Evolutionary conservation across 805 yeast genomes (phyloP).

Genomic region (Yarrowia sp.): DNA sequence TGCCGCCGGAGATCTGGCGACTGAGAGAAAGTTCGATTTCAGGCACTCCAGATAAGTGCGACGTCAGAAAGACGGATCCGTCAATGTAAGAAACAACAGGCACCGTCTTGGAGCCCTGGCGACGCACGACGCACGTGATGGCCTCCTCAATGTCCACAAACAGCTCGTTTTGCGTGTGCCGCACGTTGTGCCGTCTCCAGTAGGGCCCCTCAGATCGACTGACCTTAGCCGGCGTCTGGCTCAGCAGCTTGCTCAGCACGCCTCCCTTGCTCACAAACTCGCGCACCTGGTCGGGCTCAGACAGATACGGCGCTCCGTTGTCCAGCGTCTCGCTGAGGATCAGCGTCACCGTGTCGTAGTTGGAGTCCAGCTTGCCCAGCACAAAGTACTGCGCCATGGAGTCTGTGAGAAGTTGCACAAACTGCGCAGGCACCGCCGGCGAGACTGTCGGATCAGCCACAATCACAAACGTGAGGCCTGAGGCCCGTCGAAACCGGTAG

Average conservation of each 20-base stretch:
- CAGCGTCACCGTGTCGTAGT: constrained; percentile 67
- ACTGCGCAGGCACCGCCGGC: constrained; percentile 49
- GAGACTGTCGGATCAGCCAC: constrained; percentile 49
- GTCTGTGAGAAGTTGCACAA: constrained; percentile 53
- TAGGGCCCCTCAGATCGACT: constrained; percentile 46
- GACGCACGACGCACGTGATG: background rate
- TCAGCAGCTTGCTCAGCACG: constrained; percentile 52
- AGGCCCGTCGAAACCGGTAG: background rate
- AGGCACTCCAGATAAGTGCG: constrained; percentile 78
- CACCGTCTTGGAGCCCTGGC: constrained; percentile 11
- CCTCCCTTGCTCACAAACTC: constrained; percentile 68
- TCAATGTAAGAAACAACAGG: constrained; percentile 44
- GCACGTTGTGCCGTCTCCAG: constrained; percentile 76
- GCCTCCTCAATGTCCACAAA: constrained; percentile 77
- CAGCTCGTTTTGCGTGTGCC: constrained; percentile 76
- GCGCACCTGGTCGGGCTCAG: constrained; percentile 67
- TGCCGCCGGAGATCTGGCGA: constrained; percentile 32
- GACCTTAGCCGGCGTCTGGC: constrained; percentile 37
- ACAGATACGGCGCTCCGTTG: constrained; percentile 67
- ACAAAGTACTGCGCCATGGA: constrained; percentile 60
- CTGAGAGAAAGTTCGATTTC: constrained; percentile 58
- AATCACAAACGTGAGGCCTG: background rate
- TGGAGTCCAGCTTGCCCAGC: constrained; percentile 58
- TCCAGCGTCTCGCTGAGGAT: constrained; percentile 76
- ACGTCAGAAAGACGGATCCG: constrained; percentile 63